These are phyloP conservation scores for Aegilops sharonensis DNA, from an alignment of 176 grass and related monocot species.

Conservation along the genomic window DNA sequence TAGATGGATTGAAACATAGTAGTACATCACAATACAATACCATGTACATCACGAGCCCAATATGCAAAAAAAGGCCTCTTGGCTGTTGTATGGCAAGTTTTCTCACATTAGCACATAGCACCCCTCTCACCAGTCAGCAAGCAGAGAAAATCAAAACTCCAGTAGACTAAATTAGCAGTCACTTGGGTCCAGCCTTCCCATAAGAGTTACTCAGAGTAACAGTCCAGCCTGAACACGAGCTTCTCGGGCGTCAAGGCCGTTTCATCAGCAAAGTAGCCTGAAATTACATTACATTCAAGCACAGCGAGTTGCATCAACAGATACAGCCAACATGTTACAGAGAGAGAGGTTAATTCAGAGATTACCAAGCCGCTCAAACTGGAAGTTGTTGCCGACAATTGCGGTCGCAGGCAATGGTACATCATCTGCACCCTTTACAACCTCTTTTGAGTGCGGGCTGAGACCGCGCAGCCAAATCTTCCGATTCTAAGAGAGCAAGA, in stretches of 20 bases:
- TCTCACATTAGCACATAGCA: background rate
- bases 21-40: background rate
- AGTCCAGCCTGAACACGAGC: constrained; percentile 81
- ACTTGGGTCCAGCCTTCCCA: constrained; percentile 53
- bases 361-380: constrained; percentile 94
- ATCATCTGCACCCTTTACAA: constrained; percentile 74
- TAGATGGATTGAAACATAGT: background rate
- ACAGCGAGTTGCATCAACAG: too few relatives aligned
- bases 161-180: background rate
- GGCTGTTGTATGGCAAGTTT: constrained; percentile 4
- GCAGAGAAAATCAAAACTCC: background rate
- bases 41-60: background rate
- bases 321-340: background rate
- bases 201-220: constrained; percentile 84
- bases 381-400: constrained; percentile 71
- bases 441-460: constrained; percentile 78
- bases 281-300: too few relatives aligned
- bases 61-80: background rate
- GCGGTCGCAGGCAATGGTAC: constrained; percentile 51
- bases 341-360: background rate
- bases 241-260: constrained; percentile 48
- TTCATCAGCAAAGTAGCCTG: constrained; percentile 52
- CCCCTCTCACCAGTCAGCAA: background rate
- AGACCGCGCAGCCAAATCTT: constrained; percentile 91
- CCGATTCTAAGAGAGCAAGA: constrained; percentile 55